A percentile compares a stretch with the other conserved stretches of the same genome.
Evolutionary conservation across 805 yeast genomes (phyloP).

Genomic region (Kurtzmaniella fragi): DNA sequence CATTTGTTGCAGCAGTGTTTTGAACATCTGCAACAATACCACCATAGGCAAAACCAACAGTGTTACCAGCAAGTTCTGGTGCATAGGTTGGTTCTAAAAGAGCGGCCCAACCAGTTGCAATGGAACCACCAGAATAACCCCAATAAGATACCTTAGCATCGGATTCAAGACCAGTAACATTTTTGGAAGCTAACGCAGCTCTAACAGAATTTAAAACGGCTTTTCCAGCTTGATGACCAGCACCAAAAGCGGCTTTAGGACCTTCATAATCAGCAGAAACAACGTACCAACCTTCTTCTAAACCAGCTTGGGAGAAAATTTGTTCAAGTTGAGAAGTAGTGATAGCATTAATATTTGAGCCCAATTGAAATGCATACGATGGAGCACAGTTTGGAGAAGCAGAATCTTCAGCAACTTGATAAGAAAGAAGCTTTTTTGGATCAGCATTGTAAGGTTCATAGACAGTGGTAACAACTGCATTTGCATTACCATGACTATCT

Average conservation of each 20-base stretch:
- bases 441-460: constrained; percentile 19
- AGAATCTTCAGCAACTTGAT: constrained; percentile 19
- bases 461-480: constrained; percentile 14
- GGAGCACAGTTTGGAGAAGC: constrained; percentile 14
- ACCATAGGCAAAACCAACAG: constrained; percentile 24
- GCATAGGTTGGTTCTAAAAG: constrained; percentile 19
- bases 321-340: constrained; percentile 8
- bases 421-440: constrained; percentile 16
- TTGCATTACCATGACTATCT: constrained; percentile 15
- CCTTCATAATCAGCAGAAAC: constrained; percentile 34
- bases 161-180: constrained; percentile 13
- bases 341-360: constrained; percentile 6
- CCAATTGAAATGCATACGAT: constrained; percentile 15
- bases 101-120: constrained; percentile 35
- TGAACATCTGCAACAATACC: constrained; percentile 23
- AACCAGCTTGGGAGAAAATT: constrained; percentile 13
- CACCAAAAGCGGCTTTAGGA: constrained; percentile 24
- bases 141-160: constrained; percentile 20
- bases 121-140: constrained; percentile 39
- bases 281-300: constrained; percentile 27
- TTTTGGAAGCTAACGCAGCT: constrained; percentile 16
- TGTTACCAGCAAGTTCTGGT: constrained; percentile 3
- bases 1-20: constrained; percentile 12
- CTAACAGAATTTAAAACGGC: constrained; percentile 26
- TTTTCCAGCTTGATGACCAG: constrained; percentile 25